These are phyloP conservation scores for Chlorella vulgaris DNA, from an alignment of 139 green algal genomes.

Conservation along the genomic window DNA sequence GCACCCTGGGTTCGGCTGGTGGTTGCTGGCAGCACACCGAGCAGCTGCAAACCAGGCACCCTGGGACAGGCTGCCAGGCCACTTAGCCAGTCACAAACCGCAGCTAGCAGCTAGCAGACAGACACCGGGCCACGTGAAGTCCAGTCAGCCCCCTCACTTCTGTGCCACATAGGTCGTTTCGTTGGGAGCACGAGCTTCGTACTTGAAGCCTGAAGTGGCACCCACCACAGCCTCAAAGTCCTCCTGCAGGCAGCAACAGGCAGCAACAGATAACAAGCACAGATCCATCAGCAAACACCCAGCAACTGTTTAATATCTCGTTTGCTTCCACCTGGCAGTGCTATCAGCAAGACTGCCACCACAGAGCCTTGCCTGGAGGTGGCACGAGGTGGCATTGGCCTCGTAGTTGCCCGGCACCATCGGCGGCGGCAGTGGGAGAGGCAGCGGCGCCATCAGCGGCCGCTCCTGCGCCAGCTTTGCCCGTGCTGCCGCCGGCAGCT, in stretches of 20 bases:
- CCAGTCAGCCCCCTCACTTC: too few species aligned
- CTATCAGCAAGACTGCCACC: too few species aligned
- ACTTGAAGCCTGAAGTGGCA: background rate
- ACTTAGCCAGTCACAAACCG: too few species aligned
- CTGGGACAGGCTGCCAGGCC: too few species aligned
- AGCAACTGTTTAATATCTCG: too few species aligned
- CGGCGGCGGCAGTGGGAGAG: constrained; percentile 12
- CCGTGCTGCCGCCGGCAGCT: background rate
- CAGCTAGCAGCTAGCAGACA: too few species aligned
- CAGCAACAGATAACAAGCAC: background rate
- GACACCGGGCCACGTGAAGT: too few species aligned
- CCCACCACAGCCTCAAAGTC: constrained; percentile 18
- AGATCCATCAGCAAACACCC: too few species aligned
- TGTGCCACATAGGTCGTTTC: constrained; percentile 19
- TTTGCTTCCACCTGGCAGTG: too few species aligned
- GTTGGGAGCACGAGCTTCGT: background rate
- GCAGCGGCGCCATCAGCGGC: constrained; percentile 2
- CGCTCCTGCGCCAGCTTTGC: background rate
- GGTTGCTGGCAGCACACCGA: too few species aligned
- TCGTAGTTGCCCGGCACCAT: constrained; percentile 28
- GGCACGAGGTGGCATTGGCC: constrained; percentile 29
- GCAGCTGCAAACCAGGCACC: too few species aligned
- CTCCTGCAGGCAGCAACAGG: constrained; percentile 10
- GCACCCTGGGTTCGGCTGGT: too few species aligned
- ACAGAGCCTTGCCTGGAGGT: constrained; percentile 9